Base-by-base conservation (phyloP, 352 stramenopile genomes). In the Pythium rishiriense region DNA sequence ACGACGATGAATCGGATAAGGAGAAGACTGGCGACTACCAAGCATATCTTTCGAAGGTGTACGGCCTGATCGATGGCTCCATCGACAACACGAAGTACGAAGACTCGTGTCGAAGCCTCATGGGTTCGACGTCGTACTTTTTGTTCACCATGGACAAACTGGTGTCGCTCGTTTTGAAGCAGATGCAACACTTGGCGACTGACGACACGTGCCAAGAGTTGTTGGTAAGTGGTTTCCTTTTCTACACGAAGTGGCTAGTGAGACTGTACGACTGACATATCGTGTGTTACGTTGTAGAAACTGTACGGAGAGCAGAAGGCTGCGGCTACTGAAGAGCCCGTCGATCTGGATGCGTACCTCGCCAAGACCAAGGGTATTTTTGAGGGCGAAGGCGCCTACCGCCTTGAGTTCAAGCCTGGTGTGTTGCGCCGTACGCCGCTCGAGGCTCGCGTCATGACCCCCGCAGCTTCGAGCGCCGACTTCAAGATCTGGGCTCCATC, bases 81-180 rank as follows among this genome's bases (percentile, higher is more conserved):
- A 86, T 96, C 21, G 90, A 96, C 66, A 93, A 75, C 58, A 84
- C 83, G 46, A 91, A 93, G 78, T 94, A 93, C 52, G 90, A 97
- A 66, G 90, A 97, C 66, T 88, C 81, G 35, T 97, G 90, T 56
- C 79, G 90, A 43, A 89, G 80, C 31, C 76, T 97, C 17, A 94
- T 97, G 83, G 90, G 90, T 21, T 93, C 90, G 17, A 93, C 84
- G 21, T 94, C 88, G 4, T 97, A 96, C 64, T 93, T 97, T 45
- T 60, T 97, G 35, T 97, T 97, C 67, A 97, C 90, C 8, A 92
- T 97, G 76, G 90, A 97, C 64, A 96, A 96, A 63, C 73, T 97
- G 28, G 84, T 97, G 59, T 70, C 81, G 14, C 74, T 83, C 14
- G 75, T 96, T 46, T 77, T 95, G 37, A 96, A 97, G 74, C 90